phyloP scores from a whole-genome alignment of 768 basidiomycete genomes.

The Boletus bicolor region DNA sequence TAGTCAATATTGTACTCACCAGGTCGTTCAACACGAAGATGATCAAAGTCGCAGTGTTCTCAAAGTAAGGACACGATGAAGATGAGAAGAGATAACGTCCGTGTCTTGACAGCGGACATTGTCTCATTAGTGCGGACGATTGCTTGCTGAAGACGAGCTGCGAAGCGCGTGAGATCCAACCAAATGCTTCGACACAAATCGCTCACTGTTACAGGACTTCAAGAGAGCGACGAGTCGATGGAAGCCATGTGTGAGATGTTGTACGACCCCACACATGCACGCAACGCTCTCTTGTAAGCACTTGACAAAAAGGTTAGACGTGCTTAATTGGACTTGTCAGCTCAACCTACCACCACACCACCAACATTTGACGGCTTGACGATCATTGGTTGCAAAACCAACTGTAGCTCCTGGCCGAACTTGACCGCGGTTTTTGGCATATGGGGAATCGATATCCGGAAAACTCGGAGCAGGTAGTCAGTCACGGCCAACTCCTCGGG shows the following conservation, averaged over 20 bases:
- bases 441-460: conserved; percentile 75
- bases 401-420: conserved; percentile 84
- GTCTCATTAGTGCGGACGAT: conserved; percentile 41
- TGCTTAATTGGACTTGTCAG: not conserved
- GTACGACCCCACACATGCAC: conserved; percentile 85
- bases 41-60: conserved; percentile 88
- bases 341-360: conserved; percentile 54
- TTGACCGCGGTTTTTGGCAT: conserved; percentile 89
- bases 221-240: conserved; percentile 73
- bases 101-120: conserved; percentile 47
- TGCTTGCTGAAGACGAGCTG: conserved; percentile 63
- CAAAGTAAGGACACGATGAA: conserved; percentile 75
- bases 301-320: conserved; percentile 34
- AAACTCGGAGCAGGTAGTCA: no score
- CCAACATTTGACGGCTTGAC: conserved; percentile 73
- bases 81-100: conserved; percentile 65
- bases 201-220: conserved; percentile 77
- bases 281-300: conserved; percentile 90
- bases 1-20: conserved; percentile 41
- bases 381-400: conserved; percentile 85
- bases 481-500: no score
- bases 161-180: conserved; percentile 11
- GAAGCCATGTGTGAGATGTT: conserved; percentile 85
- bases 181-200: not conserved
- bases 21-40: conserved; percentile 55